Evolutionary conservation across 2,329 filamentous ascomycete genomes (phyloP), one percentile per base, ranked within the genome.

Genomic region (Epichloe amarillans): DNA sequence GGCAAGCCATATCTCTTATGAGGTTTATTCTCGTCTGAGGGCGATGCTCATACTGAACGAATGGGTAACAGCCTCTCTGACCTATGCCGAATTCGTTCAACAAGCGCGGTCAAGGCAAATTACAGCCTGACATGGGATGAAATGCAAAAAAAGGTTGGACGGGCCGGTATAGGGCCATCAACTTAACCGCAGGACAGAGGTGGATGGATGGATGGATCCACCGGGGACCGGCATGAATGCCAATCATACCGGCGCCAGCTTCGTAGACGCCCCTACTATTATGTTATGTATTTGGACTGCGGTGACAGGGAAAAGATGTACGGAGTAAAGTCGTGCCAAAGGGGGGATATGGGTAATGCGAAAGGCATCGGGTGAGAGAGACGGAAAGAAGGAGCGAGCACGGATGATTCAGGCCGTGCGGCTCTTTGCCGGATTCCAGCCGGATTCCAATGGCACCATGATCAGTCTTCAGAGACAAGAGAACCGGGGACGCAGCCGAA

Each of bases 401-500:
- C 51, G 48, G 49, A 48, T 49, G 42, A 53, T 51, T 49, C 35
- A 21, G 49, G 49, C 46, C 52, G 46, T 53, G 49, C 46, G 52
- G 40, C 21, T 36, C 21, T 21, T 40, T 37, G 10, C 26, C 46
- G 35, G 41, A 23, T 49, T 38, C 36, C 42, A 35, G 10, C 26
- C 46, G 35, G 41, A 23, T 49, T 38, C 36, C 42, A 35, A 39
- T 39, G 47, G 47, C 47, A 33, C 42, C 26, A 30, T 48, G 41
- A 49, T 46, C 33, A 52, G 43, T 37, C 42, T 19, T 21, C 42
- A 36, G 43, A 43, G 46, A 44, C 41, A 43, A 26, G 17, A 42
- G 33, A 43, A 26, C 49, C 49, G 51, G 51, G 33, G 48, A 45
- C 39, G 51, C 47, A 49, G 44, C 51, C 51, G 51, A 53, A 45